phyloP scores from a whole-genome alignment of 78 protist genomes.

The Cavenderia fasciculata region DNA sequence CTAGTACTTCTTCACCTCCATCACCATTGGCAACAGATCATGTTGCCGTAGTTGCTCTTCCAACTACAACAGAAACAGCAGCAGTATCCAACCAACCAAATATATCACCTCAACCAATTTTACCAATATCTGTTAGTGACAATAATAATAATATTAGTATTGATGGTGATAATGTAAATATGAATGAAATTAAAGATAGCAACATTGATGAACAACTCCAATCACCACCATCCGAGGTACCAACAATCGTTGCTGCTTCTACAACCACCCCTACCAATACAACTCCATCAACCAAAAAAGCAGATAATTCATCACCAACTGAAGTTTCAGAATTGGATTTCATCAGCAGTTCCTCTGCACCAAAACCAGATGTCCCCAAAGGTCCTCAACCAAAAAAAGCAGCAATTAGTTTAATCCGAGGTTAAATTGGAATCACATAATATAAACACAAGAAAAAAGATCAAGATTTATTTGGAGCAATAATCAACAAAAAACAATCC shows the following conservation, averaged over 20 bases:
- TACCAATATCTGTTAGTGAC: too few species aligned
- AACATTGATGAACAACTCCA: too few species aligned
- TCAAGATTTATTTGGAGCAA: too few species aligned
- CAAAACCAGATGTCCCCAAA: neutral
- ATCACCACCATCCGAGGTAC: too few species aligned
- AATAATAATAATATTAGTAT: too few species aligned
- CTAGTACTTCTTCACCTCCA: neutral
- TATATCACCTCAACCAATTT: neutral
- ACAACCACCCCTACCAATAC: neutral
- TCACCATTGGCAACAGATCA: neutral
- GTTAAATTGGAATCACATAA: too few species aligned
- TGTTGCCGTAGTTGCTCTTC: neutral
- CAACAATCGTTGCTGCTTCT: neutral
- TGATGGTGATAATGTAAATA: too few species aligned
- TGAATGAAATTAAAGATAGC: too few species aligned
- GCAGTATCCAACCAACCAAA: neutral
- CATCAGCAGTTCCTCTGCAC: neutral
- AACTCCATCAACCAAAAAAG: neutral
- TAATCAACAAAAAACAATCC: too few species aligned
- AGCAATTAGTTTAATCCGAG: slow-evolving; percentile 50
- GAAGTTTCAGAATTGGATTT: slow-evolving; percentile 60
- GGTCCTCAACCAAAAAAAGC: slow-evolving; percentile 26
- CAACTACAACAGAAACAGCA: neutral
- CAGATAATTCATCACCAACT: neutral
- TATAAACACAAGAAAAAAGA: too few species aligned